These are phyloP conservation scores for Leccinum holopus DNA, from an alignment of 1,284 basidiomycete species.

Conservation along the genomic window DNA sequence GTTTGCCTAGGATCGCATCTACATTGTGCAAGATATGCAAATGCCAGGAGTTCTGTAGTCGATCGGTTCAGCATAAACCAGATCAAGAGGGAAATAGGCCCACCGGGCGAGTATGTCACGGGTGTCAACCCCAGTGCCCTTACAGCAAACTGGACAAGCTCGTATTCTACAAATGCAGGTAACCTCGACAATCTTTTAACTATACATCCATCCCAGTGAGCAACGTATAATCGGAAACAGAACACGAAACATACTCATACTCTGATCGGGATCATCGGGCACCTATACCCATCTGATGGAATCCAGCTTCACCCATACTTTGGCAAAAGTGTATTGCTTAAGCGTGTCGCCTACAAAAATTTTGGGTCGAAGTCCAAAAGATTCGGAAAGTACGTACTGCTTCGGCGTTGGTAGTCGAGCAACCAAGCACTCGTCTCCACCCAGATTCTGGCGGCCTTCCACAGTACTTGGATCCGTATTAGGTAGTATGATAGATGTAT, in stretches of 20 bases:
- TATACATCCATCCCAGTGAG: slow-evolving; percentile 26
- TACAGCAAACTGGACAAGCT: slow-evolving; percentile 43
- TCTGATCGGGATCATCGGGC: slow-evolving; percentile 66
- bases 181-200: slow-evolving; percentile 54
- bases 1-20: slow-evolving; percentile 71
- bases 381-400: slow-evolving; percentile 39
- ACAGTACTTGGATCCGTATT: slow-evolving; percentile 45
- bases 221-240: not conserved
- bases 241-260: slow-evolving; percentile 39
- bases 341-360: slow-evolving; percentile 32
- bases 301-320: slow-evolving; percentile 53
- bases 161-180: slow-evolving; percentile 39
- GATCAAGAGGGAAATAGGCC: slow-evolving; percentile 11
- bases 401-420: slow-evolving; percentile 51
- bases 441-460: slow-evolving; percentile 61
- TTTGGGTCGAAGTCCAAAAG: slow-evolving; percentile 10
- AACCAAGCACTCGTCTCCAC: slow-evolving; percentile 69
- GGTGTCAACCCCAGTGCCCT: slow-evolving; percentile 59
- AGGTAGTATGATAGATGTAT: slow-evolving; percentile 47
- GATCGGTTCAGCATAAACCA: slow-evolving; percentile 6
- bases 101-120: slow-evolving; percentile 63
- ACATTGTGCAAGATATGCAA: slow-evolving; percentile 74
- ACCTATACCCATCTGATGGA: slow-evolving; percentile 64
- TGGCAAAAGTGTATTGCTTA: slow-evolving; percentile 41
- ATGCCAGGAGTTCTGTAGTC: slow-evolving; percentile 60